phyloP scores from a whole-genome alignment of 352 stramenopile species.

The Phytophthora europaea region DNA sequence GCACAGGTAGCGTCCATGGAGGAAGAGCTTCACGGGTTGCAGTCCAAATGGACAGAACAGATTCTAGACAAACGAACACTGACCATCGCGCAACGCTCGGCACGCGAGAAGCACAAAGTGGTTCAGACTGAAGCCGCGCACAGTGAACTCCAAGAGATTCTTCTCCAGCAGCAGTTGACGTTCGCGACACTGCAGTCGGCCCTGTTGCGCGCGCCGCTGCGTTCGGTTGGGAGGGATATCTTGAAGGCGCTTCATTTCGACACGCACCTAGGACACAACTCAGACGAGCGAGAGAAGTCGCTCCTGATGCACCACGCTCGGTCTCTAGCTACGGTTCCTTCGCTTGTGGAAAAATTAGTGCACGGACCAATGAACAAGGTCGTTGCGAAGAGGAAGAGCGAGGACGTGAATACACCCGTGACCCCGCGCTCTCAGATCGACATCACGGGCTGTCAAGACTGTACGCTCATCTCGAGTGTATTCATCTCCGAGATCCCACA shows the following conservation, averaged over 20 bases:
- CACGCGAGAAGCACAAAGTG: slow-evolving; percentile 29
- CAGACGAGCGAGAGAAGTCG: slow-evolving; percentile 14
- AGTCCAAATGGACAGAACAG: slow-evolving; percentile 30
- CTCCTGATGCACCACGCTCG: slow-evolving; percentile 32
- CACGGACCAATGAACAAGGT: slow-evolving; percentile 35
- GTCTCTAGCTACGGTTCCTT: slow-evolving; percentile 29
- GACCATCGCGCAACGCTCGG: slow-evolving; percentile 26
- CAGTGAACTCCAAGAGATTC: slow-evolving; percentile 32
- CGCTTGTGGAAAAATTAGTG: slow-evolving; percentile 24
- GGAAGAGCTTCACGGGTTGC: slow-evolving; percentile 31
- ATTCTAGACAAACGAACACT: slow-evolving; percentile 32
- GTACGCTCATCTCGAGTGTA: slow-evolving; percentile 45
- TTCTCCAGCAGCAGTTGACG: slow-evolving; percentile 45
- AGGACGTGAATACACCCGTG: neutral
- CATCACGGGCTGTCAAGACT: slow-evolving; percentile 39
- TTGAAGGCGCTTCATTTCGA: slow-evolving; percentile 40
- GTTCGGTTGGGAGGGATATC: slow-evolving; percentile 31
- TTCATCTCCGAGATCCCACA: slow-evolving; percentile 49
- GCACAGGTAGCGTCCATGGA: slow-evolving; percentile 44
- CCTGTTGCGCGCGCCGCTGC: slow-evolving; percentile 36
- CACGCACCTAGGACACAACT: slow-evolving; percentile 29
- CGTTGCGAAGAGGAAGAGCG: slow-evolving; percentile 6
- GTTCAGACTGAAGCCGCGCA: slow-evolving; percentile 23
- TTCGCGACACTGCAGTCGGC: slow-evolving; percentile 45
- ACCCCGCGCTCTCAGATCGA: slow-evolving; percentile 42